A percentile compares a stretch with the other conserved stretches of the same genome.
Conservation (phyloP, 2,329 filamentous ascomycete genomes). For the Fusarium decemcellulare region DNA sequence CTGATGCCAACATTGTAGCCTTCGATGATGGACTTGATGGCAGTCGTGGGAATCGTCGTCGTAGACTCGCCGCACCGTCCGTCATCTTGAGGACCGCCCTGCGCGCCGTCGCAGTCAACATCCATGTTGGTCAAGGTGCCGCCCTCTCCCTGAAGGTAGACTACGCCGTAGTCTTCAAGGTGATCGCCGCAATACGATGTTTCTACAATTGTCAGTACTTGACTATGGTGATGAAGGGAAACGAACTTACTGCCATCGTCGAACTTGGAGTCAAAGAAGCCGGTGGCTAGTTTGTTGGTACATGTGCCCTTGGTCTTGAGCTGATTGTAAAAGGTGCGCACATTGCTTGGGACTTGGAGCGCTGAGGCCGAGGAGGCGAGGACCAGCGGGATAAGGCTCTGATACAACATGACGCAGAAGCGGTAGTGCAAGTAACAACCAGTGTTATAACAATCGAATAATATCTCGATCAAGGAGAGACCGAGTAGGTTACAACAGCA, state of each 20-base stretch:
- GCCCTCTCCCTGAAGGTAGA: conserved; percentile 59
- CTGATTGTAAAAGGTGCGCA: conserved; percentile 24
- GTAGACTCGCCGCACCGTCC: conserved; percentile 48
- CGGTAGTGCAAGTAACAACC: background rate
- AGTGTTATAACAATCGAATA: background rate
- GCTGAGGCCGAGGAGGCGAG: conserved; percentile 12
- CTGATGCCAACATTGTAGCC: conserved; percentile 53
- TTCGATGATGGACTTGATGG: conserved; percentile 57
- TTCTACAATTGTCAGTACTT: background rate
- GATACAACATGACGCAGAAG: conserved; percentile 7
- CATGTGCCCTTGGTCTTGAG: conserved; percentile 23
- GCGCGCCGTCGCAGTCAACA: conserved; percentile 70
- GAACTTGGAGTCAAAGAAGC: conserved; percentile 27
- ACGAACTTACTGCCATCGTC: conserved; percentile 19
- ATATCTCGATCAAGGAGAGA: background rate
- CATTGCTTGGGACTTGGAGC: conserved; percentile 18
- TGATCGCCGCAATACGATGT: conserved; percentile 4
- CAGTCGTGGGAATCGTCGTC: conserved; percentile 50
- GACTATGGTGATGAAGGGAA: no score
- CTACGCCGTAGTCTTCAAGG: background rate
- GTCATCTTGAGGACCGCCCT: conserved; percentile 53
- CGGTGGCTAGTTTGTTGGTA: conserved; percentile 24
- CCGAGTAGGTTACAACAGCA: no score
- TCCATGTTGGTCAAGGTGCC: conserved; percentile 68
- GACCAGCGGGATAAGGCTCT: conserved; percentile 11